Conservation (phyloP, 345 rosid species). For the Odontarrhena argentea region DNA sequence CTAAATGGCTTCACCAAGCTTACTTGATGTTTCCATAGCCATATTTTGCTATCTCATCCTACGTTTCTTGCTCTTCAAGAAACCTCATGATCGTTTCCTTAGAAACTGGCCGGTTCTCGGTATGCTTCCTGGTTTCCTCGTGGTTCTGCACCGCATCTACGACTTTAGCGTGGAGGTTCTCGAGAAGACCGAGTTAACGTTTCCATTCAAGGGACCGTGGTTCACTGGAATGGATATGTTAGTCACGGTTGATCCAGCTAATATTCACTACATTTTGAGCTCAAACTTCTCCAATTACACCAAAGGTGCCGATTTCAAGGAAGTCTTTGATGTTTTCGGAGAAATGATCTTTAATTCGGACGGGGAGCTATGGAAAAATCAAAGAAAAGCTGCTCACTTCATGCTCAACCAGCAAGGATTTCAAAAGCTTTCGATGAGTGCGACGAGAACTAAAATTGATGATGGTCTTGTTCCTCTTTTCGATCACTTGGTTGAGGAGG, state of each 20-base stretch:
- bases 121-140: conserved; percentile 22
- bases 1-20: conserved; percentile 18
- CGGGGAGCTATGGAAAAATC: conserved; percentile 39
- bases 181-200: conserved; percentile 20
- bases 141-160: conserved; percentile 24
- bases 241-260: conserved; percentile 4
- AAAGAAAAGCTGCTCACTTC: conserved; percentile 30
- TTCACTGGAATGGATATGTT: conserved; percentile 25
- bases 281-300: no score
- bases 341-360: conserved; percentile 43
- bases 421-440: conserved; percentile 14
- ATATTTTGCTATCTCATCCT: conserved; percentile 21
- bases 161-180: conserved; percentile 27
- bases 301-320: conserved; percentile 22
- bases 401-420: conserved; percentile 29
- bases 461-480: conserved; percentile 2
- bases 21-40: conserved; percentile 25
- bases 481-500: conserved; percentile 15
- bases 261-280: no score
- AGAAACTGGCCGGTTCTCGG: conserved; percentile 32
- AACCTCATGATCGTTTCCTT: neutral
- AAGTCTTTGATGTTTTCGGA: conserved; percentile 38
- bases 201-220: conserved; percentile 39
- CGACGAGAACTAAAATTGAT: conserved; percentile 5
- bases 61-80: conserved; percentile 5